phyloP scores from a whole-genome alignment of 2,329 filamentous ascomycete genomes.

The Cytospora piceae region DNA sequence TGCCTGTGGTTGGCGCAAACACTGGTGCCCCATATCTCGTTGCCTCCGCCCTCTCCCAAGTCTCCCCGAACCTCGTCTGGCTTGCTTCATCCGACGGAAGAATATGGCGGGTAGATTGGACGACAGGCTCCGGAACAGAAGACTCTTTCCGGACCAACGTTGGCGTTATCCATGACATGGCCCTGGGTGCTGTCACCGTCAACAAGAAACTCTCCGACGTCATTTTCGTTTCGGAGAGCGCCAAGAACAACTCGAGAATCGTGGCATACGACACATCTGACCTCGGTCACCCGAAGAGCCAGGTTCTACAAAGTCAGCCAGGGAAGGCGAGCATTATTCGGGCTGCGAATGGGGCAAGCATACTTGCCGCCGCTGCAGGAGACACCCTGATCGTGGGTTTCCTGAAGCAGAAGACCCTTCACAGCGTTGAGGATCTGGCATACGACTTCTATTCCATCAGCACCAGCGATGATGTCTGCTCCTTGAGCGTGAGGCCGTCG shows the following conservation, averaged over 20 bases:
- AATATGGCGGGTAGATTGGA: constrained; percentile 64
- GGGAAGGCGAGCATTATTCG: constrained; percentile 31
- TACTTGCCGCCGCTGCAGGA: constrained; percentile 59
- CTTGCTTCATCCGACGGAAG: constrained; percentile 62
- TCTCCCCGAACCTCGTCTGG: constrained; percentile 56
- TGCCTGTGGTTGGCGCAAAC: constrained; percentile 45
- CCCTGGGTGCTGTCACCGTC: constrained; percentile 45
- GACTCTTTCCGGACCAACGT: constrained; percentile 49
- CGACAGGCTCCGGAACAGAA: constrained; percentile 47
- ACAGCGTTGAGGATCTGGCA: constrained; percentile 47
- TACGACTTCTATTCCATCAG: constrained; percentile 64
- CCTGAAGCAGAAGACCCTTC: constrained; percentile 39
- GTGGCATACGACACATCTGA: constrained; percentile 49
- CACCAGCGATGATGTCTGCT: constrained; percentile 66
- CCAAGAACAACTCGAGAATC: constrained; percentile 46
- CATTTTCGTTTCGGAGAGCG: constrained; percentile 51
- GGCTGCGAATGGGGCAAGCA: constrained; percentile 54
- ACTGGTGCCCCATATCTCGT: constrained; percentile 45
- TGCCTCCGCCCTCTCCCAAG: constrained; percentile 46
- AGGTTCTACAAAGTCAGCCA: constrained; percentile 23
- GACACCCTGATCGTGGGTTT: constrained; percentile 65
- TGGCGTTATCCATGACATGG: constrained; percentile 51
- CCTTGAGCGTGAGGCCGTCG: constrained; percentile 63
- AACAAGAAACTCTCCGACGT: constrained; percentile 47
- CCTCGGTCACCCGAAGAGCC: constrained; percentile 25